phyloP scores from a whole-genome alignment of 345 rosid genomes.

The Citrus australasica region DNA sequence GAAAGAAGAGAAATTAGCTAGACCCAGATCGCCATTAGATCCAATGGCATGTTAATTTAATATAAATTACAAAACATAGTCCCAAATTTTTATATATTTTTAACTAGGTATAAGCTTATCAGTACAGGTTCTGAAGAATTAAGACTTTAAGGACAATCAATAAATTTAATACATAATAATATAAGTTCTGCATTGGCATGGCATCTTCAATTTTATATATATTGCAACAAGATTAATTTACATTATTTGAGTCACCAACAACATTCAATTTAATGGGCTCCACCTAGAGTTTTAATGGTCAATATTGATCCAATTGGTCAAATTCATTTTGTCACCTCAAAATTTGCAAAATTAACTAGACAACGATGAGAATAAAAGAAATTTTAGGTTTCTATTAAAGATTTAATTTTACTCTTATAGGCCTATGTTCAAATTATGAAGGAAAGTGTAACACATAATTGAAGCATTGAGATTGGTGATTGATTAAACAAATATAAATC shows the following conservation, averaged over 20 bases:
- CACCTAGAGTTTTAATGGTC: neutral
- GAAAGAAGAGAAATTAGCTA: conserved; percentile 32
- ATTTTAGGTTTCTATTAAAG: neutral
- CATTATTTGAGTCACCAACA: conserved; percentile 5
- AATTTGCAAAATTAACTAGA: neutral
- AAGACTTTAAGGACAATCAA: conserved; percentile 16
- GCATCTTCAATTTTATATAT: neutral
- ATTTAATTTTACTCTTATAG: neutral
- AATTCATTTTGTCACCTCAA: neutral
- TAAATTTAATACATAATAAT: conserved; percentile 2
- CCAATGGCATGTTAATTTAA: conserved; percentile 30
- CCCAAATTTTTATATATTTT: conserved; percentile 8
- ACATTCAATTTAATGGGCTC: conserved; percentile 4
- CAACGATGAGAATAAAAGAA: neutral
- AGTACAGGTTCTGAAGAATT: conserved; percentile 9
- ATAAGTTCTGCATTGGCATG: conserved; percentile 6
- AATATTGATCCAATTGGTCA: neutral
- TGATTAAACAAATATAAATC: neutral
- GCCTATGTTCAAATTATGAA: neutral
- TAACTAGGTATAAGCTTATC: neutral
- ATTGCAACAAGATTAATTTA: neutral
- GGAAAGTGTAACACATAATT: neutral
- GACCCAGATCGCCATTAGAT: conserved; percentile 31
- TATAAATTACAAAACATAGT: conserved; percentile 11
- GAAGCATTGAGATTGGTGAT: neutral